phyloP scores from a whole-genome alignment of 2,329 filamentous ascomycete genomes.

The Paraphoma sp. region DNA sequence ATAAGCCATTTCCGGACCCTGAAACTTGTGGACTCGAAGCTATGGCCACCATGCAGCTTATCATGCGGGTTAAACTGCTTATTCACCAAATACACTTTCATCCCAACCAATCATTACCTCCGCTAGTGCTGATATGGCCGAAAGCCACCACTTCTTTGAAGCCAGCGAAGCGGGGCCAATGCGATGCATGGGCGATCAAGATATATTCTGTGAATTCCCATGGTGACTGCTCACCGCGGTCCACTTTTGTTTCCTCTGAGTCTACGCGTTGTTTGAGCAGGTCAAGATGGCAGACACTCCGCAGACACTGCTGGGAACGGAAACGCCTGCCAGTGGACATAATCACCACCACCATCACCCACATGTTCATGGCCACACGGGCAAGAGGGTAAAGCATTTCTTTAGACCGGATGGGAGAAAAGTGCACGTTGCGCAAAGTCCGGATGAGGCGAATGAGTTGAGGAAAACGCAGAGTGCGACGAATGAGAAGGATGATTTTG shows the following conservation, averaged over 20 bases:
- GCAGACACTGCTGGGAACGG: conserved; percentile 5
- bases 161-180: not conserved
- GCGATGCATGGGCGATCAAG: not conserved
- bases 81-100: conserved; percentile 2
- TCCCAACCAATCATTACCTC: not conserved
- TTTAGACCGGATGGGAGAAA: conserved; percentile 62
- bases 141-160: conserved; percentile 3
- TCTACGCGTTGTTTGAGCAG: not conserved
- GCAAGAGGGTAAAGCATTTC: conserved; percentile 60
- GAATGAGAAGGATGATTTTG: conserved; percentile 54
- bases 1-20: not conserved
- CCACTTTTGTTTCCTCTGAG: not conserved
- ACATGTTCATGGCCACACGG: conserved; percentile 36
- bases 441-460: conserved; percentile 61
- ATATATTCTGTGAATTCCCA: conserved; percentile 1
- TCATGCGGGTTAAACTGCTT: not conserved
- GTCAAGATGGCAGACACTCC: conserved; percentile 11
- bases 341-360: conserved; percentile 8
- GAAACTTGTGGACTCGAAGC: not conserved
- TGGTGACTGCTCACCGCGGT: not conserved
- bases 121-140: not conserved
- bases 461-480: conserved; percentile 51
- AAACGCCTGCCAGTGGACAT: conserved; percentile 7
- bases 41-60: conserved; percentile 4
- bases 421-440: conserved; percentile 63